phyloP scores from a whole-genome alignment of 768 basidiomycete species.

The Galerina sulciceps region DNA sequence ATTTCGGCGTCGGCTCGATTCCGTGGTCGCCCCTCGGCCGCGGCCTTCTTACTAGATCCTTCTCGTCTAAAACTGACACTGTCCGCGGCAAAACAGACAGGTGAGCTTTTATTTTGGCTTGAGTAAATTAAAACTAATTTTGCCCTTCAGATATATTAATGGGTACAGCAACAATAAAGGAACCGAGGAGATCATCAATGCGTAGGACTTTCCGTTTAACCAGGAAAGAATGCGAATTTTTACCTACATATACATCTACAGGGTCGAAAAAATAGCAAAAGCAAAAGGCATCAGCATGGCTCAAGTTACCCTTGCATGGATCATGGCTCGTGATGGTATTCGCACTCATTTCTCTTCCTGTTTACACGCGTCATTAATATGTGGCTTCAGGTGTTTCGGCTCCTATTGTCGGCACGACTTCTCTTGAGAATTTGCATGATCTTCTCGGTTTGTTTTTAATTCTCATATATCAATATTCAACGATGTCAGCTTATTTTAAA shows the following conservation, averaged over 20 bases:
- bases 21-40: conserved; percentile 64
- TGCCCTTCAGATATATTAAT: conserved; percentile 19
- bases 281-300: conserved; percentile 59
- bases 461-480: not conserved
- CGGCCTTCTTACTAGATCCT: conserved; percentile 50
- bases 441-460: conserved; percentile 40
- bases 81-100: conserved; percentile 41
- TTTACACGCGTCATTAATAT: too few species aligned
- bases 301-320: conserved; percentile 59
- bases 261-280: conserved; percentile 61
- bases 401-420: conserved; percentile 63
- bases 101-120: conserved; percentile 18
- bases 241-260: conserved; percentile 15
- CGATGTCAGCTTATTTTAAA: not conserved
- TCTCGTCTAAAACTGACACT: conserved; percentile 34
- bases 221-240: not conserved
- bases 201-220: conserved; percentile 30
- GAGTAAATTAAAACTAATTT: not conserved
- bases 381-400: conserved; percentile 47
- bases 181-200: conserved; percentile 40
- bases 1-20: conserved; percentile 58
- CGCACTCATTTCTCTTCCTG: not conserved
- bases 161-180: conserved; percentile 27
- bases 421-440: conserved; percentile 54
- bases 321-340: conserved; percentile 43